Percentiles rank a stretch among this genome's conserved stretches.
Evolutionary conservation across 2,329 filamentous ascomycete genomes (phyloP).

Genomic region (Calonectria crousiana): DNA sequence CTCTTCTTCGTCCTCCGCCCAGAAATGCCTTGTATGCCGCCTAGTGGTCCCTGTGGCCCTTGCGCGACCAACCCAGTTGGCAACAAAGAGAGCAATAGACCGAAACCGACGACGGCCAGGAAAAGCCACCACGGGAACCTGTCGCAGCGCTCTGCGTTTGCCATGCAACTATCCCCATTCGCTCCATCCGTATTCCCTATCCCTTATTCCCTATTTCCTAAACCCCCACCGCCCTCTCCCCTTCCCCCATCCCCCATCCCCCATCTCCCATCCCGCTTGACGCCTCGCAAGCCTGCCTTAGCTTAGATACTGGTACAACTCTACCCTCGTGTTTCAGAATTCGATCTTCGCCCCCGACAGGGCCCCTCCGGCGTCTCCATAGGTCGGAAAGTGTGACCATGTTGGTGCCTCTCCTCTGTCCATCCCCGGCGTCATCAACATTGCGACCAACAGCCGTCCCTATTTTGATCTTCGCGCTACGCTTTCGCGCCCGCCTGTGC

Average conservation of each 20-base stretch:
- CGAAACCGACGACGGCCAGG: not conserved
- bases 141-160: not conserved
- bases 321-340: slow-evolving; percentile 19
- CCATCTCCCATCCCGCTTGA: not conserved
- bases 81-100: not conserved
- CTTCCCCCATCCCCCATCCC: not conserved
- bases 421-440: not conserved
- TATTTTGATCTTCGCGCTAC: slow-evolving; percentile 16
- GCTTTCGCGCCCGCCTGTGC: not conserved
- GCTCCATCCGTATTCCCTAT: not conserved
- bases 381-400: slow-evolving; percentile 1
- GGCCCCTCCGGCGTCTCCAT: slow-evolving; percentile 2
- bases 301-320: slow-evolving; percentile 1
- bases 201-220: not conserved
- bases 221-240: not conserved
- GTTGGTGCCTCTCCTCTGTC: not conserved
- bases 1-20: slow-evolving; percentile 2
- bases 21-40: slow-evolving; percentile 6
- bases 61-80: not conserved
- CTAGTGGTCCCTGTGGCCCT: not conserved
- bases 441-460: slow-evolving; percentile 10
- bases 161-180: not conserved
- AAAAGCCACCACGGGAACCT: not conserved
- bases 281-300: slow-evolving; percentile 7
- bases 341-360: slow-evolving; percentile 8